Evolutionary conservation across 2,329 filamentous ascomycete genomes (phyloP).

Genomic region (Thelonectria discophora): DNA sequence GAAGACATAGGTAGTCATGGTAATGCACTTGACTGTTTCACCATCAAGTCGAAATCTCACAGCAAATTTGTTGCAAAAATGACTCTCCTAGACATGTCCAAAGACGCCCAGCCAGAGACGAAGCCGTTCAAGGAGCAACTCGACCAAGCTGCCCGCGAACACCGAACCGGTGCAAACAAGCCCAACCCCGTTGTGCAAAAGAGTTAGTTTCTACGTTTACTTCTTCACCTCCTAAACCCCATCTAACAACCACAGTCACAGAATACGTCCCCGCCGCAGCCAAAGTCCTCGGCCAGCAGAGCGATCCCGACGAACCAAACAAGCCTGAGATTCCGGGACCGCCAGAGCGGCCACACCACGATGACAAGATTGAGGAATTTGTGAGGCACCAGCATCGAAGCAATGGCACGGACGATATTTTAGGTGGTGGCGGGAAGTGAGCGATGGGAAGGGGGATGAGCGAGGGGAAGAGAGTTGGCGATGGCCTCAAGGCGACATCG

Average conservation of each 20-base stretch:
- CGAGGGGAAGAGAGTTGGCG: background rate
- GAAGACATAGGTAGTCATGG: no score
- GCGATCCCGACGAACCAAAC: conserved; percentile 34
- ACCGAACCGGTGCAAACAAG: conserved; percentile 40
- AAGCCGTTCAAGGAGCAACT: conserved; percentile 55
- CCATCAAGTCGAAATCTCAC: no score
- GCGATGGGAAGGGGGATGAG: no score
- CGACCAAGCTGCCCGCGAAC: conserved; percentile 52
- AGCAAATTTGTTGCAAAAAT: conserved; percentile 21
- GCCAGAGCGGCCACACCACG: conserved; percentile 56
- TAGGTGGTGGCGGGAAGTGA: conserved; percentile 28
- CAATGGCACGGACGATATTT: conserved; percentile 46
- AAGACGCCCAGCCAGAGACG: conserved; percentile 25
- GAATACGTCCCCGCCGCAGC: conserved; percentile 55
- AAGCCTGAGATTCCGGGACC: conserved; percentile 44
- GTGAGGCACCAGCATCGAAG: conserved; percentile 62
- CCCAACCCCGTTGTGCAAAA: conserved; percentile 54
- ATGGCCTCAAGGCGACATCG: background rate
- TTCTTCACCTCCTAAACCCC: background rate
- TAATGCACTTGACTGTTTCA: no score
- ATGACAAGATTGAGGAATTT: conserved; percentile 61
- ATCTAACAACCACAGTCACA: conserved; percentile 44
- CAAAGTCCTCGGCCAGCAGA: conserved; percentile 51
- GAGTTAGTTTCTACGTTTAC: conserved; percentile 42
- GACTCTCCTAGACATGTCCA: conserved; percentile 27